Percentiles rank a stretch among this genome's conserved stretches.
These are phyloP conservation scores for Atractiella rhizophila DNA, from an alignment of 768 basidiomycete genomes.

Conservation along the genomic window DNA sequence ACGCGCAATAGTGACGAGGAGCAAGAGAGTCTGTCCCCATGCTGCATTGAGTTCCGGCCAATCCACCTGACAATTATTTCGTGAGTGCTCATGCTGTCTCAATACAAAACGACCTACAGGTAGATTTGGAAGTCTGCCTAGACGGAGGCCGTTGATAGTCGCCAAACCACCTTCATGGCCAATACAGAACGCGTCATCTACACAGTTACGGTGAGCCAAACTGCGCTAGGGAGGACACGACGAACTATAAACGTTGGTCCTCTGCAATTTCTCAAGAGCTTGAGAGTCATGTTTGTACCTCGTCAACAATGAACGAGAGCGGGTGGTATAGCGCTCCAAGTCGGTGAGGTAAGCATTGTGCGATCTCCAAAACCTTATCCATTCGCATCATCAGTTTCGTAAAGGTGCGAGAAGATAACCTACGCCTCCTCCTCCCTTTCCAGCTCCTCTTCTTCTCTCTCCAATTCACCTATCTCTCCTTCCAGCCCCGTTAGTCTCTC, in stretches of 20 bases:
- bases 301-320: constrained; percentile 44
- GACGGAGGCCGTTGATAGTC: constrained; percentile 83
- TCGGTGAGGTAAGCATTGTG: constrained; percentile 47
- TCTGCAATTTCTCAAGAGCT: constrained; percentile 38
- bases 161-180: constrained; percentile 85
- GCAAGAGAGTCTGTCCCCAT: constrained; percentile 82
- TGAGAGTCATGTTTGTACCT: constrained; percentile 43
- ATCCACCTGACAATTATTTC: constrained; percentile 39
- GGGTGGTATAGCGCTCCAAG: constrained; percentile 39
- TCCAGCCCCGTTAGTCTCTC: constrained; percentile 54
- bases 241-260: constrained; percentile 54
- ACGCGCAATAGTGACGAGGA: constrained; percentile 68
- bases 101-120: neutral
- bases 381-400: constrained; percentile 1
- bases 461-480: constrained; percentile 41
- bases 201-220: neutral
- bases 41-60: constrained; percentile 98
- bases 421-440: constrained; percentile 62
- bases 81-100: neutral
- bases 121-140: constrained; percentile 40
- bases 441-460: constrained; percentile 50
- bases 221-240: neutral
- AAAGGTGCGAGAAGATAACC: constrained; percentile 19
- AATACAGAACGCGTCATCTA: constrained; percentile 69
- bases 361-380: constrained; percentile 50